phyloP scores from a whole-genome alignment of 805 yeast genomes.

The Yarrowia deformans region DNA sequence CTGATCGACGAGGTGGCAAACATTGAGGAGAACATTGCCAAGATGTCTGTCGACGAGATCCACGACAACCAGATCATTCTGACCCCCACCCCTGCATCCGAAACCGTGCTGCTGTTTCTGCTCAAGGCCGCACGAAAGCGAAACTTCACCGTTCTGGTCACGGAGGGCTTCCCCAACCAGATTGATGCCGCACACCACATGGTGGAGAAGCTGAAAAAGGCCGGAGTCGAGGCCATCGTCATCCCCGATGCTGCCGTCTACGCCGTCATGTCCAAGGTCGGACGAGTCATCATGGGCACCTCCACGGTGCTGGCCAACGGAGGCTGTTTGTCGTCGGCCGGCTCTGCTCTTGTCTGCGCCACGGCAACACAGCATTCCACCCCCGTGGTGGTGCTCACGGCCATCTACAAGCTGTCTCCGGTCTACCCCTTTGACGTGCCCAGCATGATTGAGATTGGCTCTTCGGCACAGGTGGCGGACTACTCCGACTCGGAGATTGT shows the following conservation, averaged over 20 bases:
- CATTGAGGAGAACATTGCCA: constrained; percentile 88
- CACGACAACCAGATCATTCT: constrained; percentile 77
- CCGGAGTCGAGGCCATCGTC: constrained; percentile 86
- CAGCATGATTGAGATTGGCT: constrained; percentile 86
- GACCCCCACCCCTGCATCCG: constrained; percentile 94
- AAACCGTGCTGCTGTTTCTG: constrained; percentile 85
- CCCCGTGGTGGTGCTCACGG: constrained; percentile 97
- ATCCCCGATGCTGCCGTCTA: constrained; percentile 92
- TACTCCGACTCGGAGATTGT: constrained; percentile 74
- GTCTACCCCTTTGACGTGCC: constrained; percentile 89
- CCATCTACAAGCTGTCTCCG: constrained; percentile 90
- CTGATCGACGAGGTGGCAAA: constrained; percentile 89
- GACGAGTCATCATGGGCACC: constrained; percentile 93
- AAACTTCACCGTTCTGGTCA: constrained; percentile 84
- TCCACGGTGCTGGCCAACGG: constrained; percentile 95
- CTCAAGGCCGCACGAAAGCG: constrained; percentile 87
- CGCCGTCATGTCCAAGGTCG: constrained; percentile 97
- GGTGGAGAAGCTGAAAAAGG: constrained; percentile 78
- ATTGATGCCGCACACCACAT: constrained; percentile 77
- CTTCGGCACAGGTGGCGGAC: constrained; percentile 84
- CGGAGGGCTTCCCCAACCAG: constrained; percentile 92
- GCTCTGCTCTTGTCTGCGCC: constrained; percentile 91
- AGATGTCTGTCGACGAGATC: constrained; percentile 89
- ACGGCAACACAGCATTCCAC: constrained; percentile 94
- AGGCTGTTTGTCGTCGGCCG: constrained; percentile 87